These are phyloP conservation scores for Lycium ferocissimum DNA, from an alignment of 257 asterid species.

Conservation along the genomic window DNA sequence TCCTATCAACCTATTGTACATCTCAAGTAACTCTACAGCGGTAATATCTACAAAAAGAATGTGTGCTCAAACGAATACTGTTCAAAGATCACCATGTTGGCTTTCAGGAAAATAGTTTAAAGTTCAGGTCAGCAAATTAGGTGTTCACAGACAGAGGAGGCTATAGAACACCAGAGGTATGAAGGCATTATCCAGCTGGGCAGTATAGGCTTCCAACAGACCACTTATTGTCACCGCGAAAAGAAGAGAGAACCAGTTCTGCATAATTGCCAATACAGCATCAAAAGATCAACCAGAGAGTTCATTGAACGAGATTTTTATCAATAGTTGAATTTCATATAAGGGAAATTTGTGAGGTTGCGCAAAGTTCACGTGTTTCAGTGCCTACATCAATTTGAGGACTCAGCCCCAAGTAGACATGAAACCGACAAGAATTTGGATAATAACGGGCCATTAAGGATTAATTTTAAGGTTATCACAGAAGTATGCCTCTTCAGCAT, in stretches of 20 bases:
- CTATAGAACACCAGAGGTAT: conserved; percentile 96
- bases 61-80: not conserved
- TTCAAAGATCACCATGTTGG: not conserved
- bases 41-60: conserved; percentile 43
- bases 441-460: not conserved
- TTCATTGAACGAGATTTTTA: not conserved
- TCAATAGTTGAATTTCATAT: not conserved
- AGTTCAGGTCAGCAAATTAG: not conserved
- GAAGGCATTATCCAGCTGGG: conserved; percentile 98
- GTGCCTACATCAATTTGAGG: not conserved
- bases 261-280: conserved; percentile 42
- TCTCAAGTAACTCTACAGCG: conserved; percentile 36
- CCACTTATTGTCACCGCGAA: conserved; percentile 83
- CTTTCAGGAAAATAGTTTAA: not conserved
- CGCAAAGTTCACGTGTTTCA: not conserved
- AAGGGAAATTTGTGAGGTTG: not conserved
- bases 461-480: conserved; percentile 15
- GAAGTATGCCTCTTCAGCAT: not conserved
- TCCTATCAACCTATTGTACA: conserved; percentile 12
- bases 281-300: conserved; percentile 36
- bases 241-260: conserved; percentile 85
- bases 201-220: conserved; percentile 92
- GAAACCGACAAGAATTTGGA: not conserved
- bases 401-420: not conserved
- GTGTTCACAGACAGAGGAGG: conserved; percentile 75